Evolutionary conservation across 495 filamentous ascomycete genomes (phyloP).

Genomic region (Tuber indicum): DNA sequence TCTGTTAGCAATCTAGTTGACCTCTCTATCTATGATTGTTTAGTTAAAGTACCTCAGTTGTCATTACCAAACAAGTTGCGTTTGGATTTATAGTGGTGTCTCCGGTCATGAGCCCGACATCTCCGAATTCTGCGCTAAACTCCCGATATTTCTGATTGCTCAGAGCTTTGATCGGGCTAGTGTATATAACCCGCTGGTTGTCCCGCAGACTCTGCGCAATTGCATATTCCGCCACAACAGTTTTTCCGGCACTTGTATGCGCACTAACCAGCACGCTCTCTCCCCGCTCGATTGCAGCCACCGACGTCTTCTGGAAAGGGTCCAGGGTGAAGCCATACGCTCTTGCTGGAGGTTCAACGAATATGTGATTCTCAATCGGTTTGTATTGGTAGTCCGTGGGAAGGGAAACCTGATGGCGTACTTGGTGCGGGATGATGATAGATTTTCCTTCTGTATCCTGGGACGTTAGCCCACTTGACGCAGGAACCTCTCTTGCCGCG

Average conservation of each 20-base stretch:
- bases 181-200: constrained; percentile 98
- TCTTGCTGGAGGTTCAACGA: constrained; percentile 74
- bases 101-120: constrained; percentile 96
- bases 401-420: constrained; percentile 93
- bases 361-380: constrained; percentile 82
- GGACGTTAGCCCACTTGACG: constrained; percentile 69
- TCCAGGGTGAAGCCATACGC: constrained; percentile 84
- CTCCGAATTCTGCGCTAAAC: constrained; percentile 88
- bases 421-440: constrained; percentile 86
- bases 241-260: constrained; percentile 96
- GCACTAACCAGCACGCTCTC: constrained; percentile 96
- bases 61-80: constrained; percentile 97
- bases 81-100: constrained; percentile 99
- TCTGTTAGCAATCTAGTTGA: not conserved
- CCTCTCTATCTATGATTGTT: not conserved
- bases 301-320: constrained; percentile 90
- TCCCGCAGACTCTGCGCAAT: constrained; percentile 95
- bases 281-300: constrained; percentile 85
- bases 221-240: constrained; percentile 94
- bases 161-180: constrained; percentile 95
- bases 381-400: constrained; percentile 90
- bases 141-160: constrained; percentile 99
- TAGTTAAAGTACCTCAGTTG: constrained; percentile 60
- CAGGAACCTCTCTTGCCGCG: constrained; percentile 79
- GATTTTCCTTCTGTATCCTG: constrained; percentile 48